Conservation (phyloP, 2,329 filamentous ascomycete genomes). For the Blastomyces parvus region DNA sequence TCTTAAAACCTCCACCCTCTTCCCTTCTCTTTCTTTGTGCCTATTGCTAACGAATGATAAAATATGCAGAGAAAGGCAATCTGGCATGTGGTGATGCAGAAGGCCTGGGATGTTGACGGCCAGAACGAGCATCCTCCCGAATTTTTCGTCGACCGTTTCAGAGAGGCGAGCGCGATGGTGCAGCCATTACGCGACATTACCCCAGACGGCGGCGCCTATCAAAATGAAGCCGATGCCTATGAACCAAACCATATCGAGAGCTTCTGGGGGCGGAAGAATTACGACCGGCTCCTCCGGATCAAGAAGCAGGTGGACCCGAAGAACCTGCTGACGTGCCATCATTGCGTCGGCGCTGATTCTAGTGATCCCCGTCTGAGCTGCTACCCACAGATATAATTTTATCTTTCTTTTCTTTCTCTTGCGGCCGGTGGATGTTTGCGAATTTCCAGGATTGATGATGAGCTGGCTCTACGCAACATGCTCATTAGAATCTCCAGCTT, state of each 20-base stretch:
- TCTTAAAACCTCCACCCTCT: neutral
- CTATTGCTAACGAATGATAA: neutral
- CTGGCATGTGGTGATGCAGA: conserved; percentile 17
- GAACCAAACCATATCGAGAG: conserved; percentile 32
- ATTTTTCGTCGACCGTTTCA: conserved; percentile 13
- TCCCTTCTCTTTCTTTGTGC: neutral
- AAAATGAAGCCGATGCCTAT: conserved; percentile 30
- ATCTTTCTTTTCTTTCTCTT: neutral
- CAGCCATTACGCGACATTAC: conserved; percentile 16
- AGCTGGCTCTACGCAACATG: neutral
- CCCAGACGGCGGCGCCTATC: conserved; percentile 24
- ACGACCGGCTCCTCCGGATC: conserved; percentile 26
- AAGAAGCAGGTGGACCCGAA: conserved; percentile 36
- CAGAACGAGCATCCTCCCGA: conserved; percentile 11
- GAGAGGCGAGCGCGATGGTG: conserved; percentile 12
- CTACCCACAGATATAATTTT: conserved; percentile 7
- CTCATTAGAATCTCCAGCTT: neutral
- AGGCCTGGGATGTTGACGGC: conserved; percentile 6
- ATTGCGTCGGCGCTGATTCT: conserved; percentile 44
- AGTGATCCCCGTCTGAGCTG: conserved; percentile 7
- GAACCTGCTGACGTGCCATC: conserved; percentile 39
- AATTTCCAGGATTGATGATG: neutral
- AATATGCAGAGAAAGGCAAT: conserved; percentile 12
- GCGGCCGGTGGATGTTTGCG: neutral
- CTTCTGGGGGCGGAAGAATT: conserved; percentile 35